These are phyloP conservation scores for Mollisia scopiformis DNA, from an alignment of 2,329 filamentous ascomycete genomes.

Conservation along the genomic window DNA sequence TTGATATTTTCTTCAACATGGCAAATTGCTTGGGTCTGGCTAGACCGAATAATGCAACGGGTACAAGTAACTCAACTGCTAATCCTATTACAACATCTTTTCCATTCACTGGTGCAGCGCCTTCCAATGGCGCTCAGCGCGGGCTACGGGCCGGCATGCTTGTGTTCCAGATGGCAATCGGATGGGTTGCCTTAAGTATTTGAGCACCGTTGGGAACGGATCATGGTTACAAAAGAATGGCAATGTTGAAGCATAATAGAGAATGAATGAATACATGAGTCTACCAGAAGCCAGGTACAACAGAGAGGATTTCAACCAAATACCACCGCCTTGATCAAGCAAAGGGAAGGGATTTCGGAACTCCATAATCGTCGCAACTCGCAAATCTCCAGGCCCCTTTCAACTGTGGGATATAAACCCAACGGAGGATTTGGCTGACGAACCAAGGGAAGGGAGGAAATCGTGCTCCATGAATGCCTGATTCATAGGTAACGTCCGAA, in stretches of 20 bases:
- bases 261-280: neutral
- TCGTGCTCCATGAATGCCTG: constrained; percentile 32
- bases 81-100: neutral
- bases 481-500: constrained; percentile 32
- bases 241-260: neutral
- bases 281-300: neutral
- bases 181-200: constrained; percentile 20
- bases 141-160: constrained; percentile 26
- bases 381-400: constrained; percentile 42
- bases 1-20: constrained; percentile 77
- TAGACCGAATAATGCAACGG: constrained; percentile 16
- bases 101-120: constrained; percentile 11
- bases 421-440: constrained; percentile 35
- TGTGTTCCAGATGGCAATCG: constrained; percentile 24
- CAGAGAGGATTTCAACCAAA: no score
- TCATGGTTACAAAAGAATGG: no score
- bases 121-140: constrained; percentile 17
- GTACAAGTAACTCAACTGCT: constrained; percentile 6
- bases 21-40: constrained; percentile 32
- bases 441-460: constrained; percentile 37
- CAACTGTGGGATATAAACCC: constrained; percentile 39
- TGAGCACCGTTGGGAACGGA: no score
- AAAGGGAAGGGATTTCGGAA: constrained; percentile 41
- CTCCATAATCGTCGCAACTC: constrained; percentile 38
- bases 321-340: constrained; percentile 24